Percentiles rank a stretch among this genome's conserved stretches.
phyloP scores from a whole-genome alignment of 495 filamentous ascomycete species.

The Cercophora scortea region DNA sequence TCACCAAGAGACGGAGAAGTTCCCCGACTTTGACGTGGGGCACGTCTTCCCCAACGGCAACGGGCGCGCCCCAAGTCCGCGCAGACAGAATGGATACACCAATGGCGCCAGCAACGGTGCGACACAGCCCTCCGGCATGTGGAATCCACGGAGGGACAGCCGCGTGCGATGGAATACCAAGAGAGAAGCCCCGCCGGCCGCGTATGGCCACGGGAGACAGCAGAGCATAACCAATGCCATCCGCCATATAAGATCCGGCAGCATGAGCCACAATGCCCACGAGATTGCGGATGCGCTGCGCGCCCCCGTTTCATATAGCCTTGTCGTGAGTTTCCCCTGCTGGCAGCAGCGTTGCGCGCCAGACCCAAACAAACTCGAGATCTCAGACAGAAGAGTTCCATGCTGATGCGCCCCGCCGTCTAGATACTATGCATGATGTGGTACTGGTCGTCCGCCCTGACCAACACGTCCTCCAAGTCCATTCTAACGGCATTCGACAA shows the following conservation, averaged over 20 bases:
- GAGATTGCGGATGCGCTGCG: slow-evolving; percentile 87
- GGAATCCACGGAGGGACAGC: slow-evolving; percentile 47
- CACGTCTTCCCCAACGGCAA: slow-evolving; percentile 22
- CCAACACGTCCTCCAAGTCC: slow-evolving; percentile 95
- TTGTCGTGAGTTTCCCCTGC: slow-evolving; percentile 27
- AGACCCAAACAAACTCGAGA: neutral
- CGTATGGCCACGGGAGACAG: slow-evolving; percentile 54
- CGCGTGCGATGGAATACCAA: slow-evolving; percentile 37
- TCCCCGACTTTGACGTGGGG: slow-evolving; percentile 43
- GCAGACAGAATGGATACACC: slow-evolving; percentile 25
- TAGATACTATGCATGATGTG: slow-evolving; percentile 78
- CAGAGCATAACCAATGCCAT: slow-evolving; percentile 84
- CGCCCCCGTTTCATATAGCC: slow-evolving; percentile 79
- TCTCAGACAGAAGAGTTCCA: neutral
- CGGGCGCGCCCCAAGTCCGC: slow-evolving; percentile 25
- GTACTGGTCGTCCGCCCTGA: slow-evolving; percentile 91
- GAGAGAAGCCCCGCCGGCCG: slow-evolving; percentile 19
- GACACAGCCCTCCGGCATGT: slow-evolving; percentile 13
- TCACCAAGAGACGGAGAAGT: slow-evolving; percentile 40
- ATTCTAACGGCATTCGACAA: slow-evolving; percentile 90
- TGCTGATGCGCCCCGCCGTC: slow-evolving; percentile 13
- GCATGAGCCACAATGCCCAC: slow-evolving; percentile 84
- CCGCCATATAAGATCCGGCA: slow-evolving; percentile 67
- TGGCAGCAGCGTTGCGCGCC: neutral
- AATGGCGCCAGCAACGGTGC: slow-evolving; percentile 23